These are phyloP conservation scores for Taxawa tesnikishii DNA, from an alignment of 2,329 filamentous ascomycete genomes.

Conservation along the genomic window DNA sequence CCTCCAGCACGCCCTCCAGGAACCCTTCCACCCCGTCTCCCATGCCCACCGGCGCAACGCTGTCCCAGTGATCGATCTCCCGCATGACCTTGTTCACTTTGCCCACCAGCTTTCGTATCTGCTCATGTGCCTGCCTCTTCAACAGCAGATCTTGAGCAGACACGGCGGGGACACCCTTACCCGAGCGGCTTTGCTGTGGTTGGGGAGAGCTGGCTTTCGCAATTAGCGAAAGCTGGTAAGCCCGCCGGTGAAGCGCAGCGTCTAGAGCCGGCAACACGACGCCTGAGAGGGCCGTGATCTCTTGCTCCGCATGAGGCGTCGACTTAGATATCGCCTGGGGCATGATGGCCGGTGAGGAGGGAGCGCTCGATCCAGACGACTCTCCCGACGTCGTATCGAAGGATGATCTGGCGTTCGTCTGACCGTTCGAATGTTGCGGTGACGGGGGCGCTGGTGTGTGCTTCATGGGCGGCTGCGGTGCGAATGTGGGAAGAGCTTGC, in stretches of 20 bases:
- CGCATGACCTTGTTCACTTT: constrained; percentile 75
- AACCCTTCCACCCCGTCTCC: constrained; percentile 81
- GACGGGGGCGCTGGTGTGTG: neutral
- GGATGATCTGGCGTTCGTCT: constrained; percentile 2
- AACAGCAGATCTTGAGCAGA: constrained; percentile 23
- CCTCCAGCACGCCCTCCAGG: constrained; percentile 82
- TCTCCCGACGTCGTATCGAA: constrained; percentile 3
- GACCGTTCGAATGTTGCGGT: constrained; percentile 3
- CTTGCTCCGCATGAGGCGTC: constrained; percentile 35
- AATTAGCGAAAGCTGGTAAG: constrained; percentile 45
- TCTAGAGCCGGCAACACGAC: constrained; percentile 90
- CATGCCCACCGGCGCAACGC: constrained; percentile 82
- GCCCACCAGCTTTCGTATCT: constrained; percentile 66
- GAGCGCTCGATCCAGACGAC: constrained; percentile 5
- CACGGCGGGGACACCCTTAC: constrained; percentile 13
- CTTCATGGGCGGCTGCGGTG: too few species aligned
- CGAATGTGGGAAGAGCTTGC: constrained; percentile 19
- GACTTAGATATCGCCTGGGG: constrained; percentile 44
- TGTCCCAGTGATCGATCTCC: constrained; percentile 83
- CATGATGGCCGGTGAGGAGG: constrained; percentile 32
- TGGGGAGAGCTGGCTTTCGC: constrained; percentile 24
- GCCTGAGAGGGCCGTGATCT: constrained; percentile 76
- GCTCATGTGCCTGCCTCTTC: constrained; percentile 61
- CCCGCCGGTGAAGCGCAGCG: constrained; percentile 72
- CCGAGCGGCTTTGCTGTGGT: constrained; percentile 18